These are phyloP conservation scores for Haplosporangium sp. DNA, from an alignment of 371 early-diverging fungal species.

Conservation along the genomic window DNA sequence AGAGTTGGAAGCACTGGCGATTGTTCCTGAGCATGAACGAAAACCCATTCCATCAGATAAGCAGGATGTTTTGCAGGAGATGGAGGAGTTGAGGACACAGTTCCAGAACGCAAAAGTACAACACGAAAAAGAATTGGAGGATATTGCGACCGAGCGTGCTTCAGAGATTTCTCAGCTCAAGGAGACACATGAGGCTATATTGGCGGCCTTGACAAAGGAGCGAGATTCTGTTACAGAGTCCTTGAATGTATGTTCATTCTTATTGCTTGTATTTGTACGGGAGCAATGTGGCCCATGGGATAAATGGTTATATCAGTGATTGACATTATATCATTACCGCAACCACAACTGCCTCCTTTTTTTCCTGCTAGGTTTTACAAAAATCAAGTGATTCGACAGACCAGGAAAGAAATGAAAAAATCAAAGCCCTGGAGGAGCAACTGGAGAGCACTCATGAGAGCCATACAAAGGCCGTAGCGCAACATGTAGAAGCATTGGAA, in stretches of 20 bases:
- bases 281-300: not conserved
- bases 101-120: slow-evolving; percentile 28
- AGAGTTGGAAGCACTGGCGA: slow-evolving; percentile 38
- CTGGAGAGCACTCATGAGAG: slow-evolving; percentile 8
- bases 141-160: slow-evolving; percentile 22
- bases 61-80: slow-evolving; percentile 43
- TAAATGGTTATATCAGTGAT: too few species aligned
- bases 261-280: too few species aligned
- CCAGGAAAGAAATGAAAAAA: slow-evolving; percentile 18
- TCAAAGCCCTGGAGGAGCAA: slow-evolving; percentile 33
- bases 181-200: slow-evolving; percentile 29
- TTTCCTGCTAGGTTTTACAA: slow-evolving; percentile 13
- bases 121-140: slow-evolving; percentile 34
- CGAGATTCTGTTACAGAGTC: slow-evolving; percentile 25
- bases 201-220: slow-evolving; percentile 36
- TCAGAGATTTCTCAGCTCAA: slow-evolving; percentile 24
- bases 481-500: slow-evolving; percentile 30
- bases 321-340: too few species aligned
- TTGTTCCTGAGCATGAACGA: slow-evolving; percentile 30
- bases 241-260: slow-evolving; percentile 22
- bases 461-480: slow-evolving; percentile 13
- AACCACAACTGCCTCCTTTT: not conserved
- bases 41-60: slow-evolving; percentile 46
- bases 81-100: slow-evolving; percentile 44
- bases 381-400: slow-evolving; percentile 27